Evolutionary conservation across 306 rosid species (phyloP).

Genomic region (Quillaja saponaria): DNA sequence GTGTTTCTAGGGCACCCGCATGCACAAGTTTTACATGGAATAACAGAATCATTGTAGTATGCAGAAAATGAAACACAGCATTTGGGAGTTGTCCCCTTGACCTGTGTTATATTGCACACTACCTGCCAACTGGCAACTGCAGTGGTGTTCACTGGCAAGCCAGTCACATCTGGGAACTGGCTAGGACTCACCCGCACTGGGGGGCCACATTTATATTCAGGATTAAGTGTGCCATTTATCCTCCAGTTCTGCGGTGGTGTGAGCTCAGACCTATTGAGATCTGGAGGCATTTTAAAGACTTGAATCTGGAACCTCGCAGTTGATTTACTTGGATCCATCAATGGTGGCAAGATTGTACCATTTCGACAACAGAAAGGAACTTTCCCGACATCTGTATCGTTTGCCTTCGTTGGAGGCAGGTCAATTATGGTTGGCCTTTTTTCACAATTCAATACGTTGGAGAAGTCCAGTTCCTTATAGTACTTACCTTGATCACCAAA

Average conservation of each 20-base stretch:
- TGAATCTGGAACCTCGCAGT: constrained; percentile 78
- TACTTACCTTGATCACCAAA: constrained; percentile 64
- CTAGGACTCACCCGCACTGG: constrained; percentile 80
- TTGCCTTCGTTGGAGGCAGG: constrained; percentile 77
- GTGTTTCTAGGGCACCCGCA: constrained; percentile 79
- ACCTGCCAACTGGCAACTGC: constrained; percentile 97
- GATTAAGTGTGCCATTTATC: constrained; percentile 76
- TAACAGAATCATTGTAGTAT: constrained; percentile 82
- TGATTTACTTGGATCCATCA: constrained; percentile 80
- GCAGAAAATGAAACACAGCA: constrained; percentile 96
- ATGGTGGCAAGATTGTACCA: constrained; percentile 83
- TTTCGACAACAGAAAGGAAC: constrained; percentile 90
- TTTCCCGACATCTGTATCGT: constrained; percentile 63
- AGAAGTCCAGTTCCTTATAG: constrained; percentile 57
- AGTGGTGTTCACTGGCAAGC: constrained; percentile 61
- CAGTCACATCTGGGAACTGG: constrained; percentile 56
- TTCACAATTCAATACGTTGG: constrained; percentile 72
- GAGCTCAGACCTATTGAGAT: constrained; percentile 67
- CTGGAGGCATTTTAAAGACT: constrained; percentile 89
- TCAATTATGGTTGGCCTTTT: constrained; percentile 80
- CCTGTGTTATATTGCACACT: constrained; percentile 81
- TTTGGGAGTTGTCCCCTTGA: constrained; percentile 52
- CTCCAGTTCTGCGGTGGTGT: constrained; percentile 82
- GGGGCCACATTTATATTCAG: constrained; percentile 78
- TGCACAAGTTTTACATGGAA: constrained; percentile 94